Evolutionary conservation across 2,329 filamentous ascomycete genomes (phyloP).

Genomic region (Xylaria sp.): DNA sequence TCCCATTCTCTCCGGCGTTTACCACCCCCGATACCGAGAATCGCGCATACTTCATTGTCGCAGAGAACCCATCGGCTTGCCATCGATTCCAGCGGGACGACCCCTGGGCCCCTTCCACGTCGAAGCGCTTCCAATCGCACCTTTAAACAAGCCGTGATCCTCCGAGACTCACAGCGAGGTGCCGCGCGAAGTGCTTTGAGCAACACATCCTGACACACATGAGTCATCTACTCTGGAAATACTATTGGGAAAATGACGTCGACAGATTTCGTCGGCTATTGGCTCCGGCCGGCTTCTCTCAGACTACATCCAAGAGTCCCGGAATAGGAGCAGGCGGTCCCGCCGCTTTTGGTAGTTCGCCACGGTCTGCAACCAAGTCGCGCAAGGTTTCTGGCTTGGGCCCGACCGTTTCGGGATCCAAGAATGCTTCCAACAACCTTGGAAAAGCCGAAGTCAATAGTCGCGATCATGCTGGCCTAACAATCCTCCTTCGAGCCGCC

Average conservation of each 20-base stretch:
- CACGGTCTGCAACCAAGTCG: slow-evolving; percentile 51
- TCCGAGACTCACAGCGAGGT: slow-evolving; percentile 85
- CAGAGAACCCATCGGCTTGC: neutral
- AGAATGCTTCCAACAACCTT: slow-evolving; percentile 47
- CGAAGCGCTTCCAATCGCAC: slow-evolving; percentile 51
- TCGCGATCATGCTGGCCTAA: slow-evolving; percentile 79
- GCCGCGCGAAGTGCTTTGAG: slow-evolving; percentile 60
- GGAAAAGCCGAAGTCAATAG: slow-evolving; percentile 76
- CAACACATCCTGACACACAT: slow-evolving; percentile 62
- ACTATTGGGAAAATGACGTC: slow-evolving; percentile 96
- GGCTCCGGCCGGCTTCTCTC: slow-evolving; percentile 64
- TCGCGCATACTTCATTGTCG: slow-evolving; percentile 1
- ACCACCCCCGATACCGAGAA: slow-evolving; percentile 1
- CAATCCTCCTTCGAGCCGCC: slow-evolving; percentile 80
- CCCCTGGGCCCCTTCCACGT: slow-evolving; percentile 18
- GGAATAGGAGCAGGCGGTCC: slow-evolving; percentile 43
- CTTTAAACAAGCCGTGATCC: slow-evolving; percentile 95
- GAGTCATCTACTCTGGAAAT: slow-evolving; percentile 97
- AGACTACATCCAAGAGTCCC: slow-evolving; percentile 59
- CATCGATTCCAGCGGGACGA: slow-evolving; percentile 13
- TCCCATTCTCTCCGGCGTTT: neutral
- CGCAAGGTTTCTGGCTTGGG: slow-evolving; percentile 57
- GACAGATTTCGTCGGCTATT: slow-evolving; percentile 89
- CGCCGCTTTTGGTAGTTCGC: slow-evolving; percentile 51
- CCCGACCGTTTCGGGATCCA: slow-evolving; percentile 46